Base-by-base conservation (phyloP, 176 grass and related monocot genomes). In the Aegilops sharonensis region DNA sequence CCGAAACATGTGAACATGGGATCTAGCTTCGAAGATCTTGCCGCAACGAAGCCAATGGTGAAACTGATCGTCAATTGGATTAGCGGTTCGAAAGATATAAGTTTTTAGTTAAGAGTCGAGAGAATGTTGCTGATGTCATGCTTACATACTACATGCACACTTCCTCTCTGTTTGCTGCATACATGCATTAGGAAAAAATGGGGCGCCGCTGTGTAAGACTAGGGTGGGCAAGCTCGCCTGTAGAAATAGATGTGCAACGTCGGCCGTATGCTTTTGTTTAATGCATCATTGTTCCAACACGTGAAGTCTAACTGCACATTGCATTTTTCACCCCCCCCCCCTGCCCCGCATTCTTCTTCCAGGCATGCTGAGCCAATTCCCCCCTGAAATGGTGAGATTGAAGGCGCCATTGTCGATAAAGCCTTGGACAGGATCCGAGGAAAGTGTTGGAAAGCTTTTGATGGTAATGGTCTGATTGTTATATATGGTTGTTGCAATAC, bases 401-500 rank as follows among this genome's bases (percentile, higher is more conserved):
- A 96, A 92, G 85, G 83, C 77, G 25, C 94, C 93, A 78, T 96
- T 99, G 91, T 88, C 66, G 6, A 73, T 89, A 82, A 87, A 83
- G 74, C 94, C 97, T 86, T 99, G 94, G 97, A 87, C 36, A 37
- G 81, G 85, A 88, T 96, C 94, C 12, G 94, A 99, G 79, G 89
- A 99, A 79, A 89, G 88, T 74, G 78, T 94, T 81, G 97, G 92
- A 81, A 99, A 96, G 82, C 89, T 99, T 89, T 88, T 99, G 80
- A 99, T 96, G 97, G 97, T 99, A 94, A 75, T 72, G 11, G 23
- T 68, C 39, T 87, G 70, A 48, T 30, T 73, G 61, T 81, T 62
- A 75, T 79, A 50, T 74, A 43, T 87, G 62, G 39, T 18, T 88
- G 20, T 64, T 84, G 15, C 64, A 85, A 40, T 6, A 20, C 59